A percentile compares a stretch with the other conserved stretches of the same genome.
These are phyloP conservation scores for Apiospora koreana DNA, from an alignment of 2,329 filamentous ascomycete species.

Conservation along the genomic window DNA sequence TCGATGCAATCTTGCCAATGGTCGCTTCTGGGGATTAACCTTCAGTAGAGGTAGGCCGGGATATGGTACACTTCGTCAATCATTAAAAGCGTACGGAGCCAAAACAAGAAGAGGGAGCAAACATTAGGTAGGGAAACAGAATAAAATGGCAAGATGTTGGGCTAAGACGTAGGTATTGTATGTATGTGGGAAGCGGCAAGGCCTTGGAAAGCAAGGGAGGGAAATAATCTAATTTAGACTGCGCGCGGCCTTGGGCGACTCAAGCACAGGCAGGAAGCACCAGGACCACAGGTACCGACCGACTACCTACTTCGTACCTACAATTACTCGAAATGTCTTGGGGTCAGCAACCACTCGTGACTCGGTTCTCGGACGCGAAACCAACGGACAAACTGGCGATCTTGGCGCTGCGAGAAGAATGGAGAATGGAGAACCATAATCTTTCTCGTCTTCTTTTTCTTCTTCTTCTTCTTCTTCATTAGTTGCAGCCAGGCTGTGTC, in stretches of 20 bases:
- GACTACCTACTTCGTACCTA: too few species aligned
- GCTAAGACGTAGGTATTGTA: background rate
- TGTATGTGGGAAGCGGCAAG: background rate
- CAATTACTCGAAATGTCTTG: background rate
- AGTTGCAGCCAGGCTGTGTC: background rate
- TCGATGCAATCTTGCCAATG: background rate
- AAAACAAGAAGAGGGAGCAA: background rate
- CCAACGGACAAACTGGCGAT: background rate
- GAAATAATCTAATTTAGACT: slow-evolving; percentile 2
- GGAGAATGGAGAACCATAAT: background rate
- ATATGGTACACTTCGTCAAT: background rate
- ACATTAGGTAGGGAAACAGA: background rate
- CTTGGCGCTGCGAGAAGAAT: background rate
- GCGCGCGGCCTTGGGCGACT: background rate
- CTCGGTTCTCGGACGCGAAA: background rate
- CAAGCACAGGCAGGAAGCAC: background rate
- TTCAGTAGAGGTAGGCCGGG: background rate
- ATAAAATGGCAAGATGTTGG: background rate
- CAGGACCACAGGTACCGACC: too few species aligned
- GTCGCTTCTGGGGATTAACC: background rate
- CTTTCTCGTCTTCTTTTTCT: too few species aligned
- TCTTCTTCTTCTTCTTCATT: too few species aligned
- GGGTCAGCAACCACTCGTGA: background rate
- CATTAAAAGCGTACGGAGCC: background rate
- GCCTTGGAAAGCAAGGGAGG: background rate